Base-by-base conservation (phyloP, 2,329 filamentous ascomycete species). In the Trichoderma atrobrunneum region DNA sequence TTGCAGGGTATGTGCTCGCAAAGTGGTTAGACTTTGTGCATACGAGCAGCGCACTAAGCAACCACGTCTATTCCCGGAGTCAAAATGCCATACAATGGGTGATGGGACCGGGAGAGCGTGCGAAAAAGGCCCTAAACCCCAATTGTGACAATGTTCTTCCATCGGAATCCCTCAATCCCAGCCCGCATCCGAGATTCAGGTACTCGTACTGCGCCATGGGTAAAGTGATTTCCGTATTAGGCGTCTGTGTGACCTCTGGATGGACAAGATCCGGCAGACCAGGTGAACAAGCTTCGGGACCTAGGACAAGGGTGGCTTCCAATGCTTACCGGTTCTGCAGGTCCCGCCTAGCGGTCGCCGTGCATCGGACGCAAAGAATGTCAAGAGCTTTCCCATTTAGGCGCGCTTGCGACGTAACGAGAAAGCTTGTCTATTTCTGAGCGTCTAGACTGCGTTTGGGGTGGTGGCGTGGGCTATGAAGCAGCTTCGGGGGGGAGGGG, bases 371-470 rank as follows among this genome's bases (percentile, higher is more conserved):
- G 79, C 79, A 81, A 73, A 75, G 74, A 74, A 72, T 81, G 79
- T 79, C 73, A 72, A 78, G 75, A 76, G 67, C 59, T 80, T 81
- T 73, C 79, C 79, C 71, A 61, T 79, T 81, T 77, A 66, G 77
- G 79, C 69, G 74, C 56, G 74, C 67, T 70, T 67, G 69, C 39
- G 72, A 65, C 68, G 59, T 24, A 28, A 64, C 10, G 28, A 57
- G 66, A 57, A 51, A 57, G 71, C 60, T 71, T 32, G 21, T 68
- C 39, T 28, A 28, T 66, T 56, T 59, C 43, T 57, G 57, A 32
- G 60, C 60, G 39, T 56, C 62, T 39, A 71, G 28, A 60, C 39
- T 66, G 28, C 36, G 64, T n/a, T 48, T 28, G 65, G 65, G 60
- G 43, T 48, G 66, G 64, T 68, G 71, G 71, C 71, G 59, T 72